Evolutionary conservation across 2,329 filamentous ascomycete species (phyloP).

Genomic region (Ophiocordyceps polyrhachis-furcata): DNA sequence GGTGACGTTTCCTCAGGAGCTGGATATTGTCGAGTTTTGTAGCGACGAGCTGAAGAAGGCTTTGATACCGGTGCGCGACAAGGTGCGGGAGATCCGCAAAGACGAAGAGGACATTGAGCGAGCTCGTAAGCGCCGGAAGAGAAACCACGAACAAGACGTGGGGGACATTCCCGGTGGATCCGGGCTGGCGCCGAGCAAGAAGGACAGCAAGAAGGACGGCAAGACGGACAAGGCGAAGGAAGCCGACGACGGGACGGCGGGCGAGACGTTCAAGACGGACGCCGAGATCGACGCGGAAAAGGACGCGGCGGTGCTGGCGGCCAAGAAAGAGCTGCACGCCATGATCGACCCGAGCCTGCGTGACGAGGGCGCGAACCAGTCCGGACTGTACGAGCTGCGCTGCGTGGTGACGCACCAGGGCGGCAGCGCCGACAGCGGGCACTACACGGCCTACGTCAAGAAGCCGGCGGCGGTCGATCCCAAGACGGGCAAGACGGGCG

Average conservation of each 20-base stretch:
- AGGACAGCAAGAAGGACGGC: constrained; percentile 29
- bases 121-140: constrained; percentile 79
- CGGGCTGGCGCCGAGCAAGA: constrained; percentile 30
- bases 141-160: constrained; percentile 27
- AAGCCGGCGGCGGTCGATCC: constrained; percentile 59
- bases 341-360: constrained; percentile 59
- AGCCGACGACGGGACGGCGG: constrained; percentile 52
- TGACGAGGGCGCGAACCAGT: constrained; percentile 69
- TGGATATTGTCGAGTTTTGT: constrained; percentile 90
- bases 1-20: constrained; percentile 84
- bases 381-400: constrained; percentile 83
- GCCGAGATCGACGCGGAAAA: constrained; percentile 81
- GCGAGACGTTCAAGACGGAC: constrained; percentile 74
- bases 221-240: constrained; percentile 17
- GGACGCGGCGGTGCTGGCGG: constrained; percentile 50
- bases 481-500: constrained; percentile 55
- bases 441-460: constrained; percentile 97
- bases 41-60: constrained; percentile 71
- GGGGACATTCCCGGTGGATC: constrained; percentile 26
- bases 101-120: constrained; percentile 89
- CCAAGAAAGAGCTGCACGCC: constrained; percentile 74
- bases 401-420: constrained; percentile 94
- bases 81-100: constrained; percentile 85
- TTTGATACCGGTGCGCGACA: constrained; percentile 83
- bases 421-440: constrained; percentile 87